A percentile compares a stretch with the other conserved stretches of the same genome.
phyloP scores from a whole-genome alignment of 2,329 filamentous ascomycete species.

The Pezicula carpinea region DNA sequence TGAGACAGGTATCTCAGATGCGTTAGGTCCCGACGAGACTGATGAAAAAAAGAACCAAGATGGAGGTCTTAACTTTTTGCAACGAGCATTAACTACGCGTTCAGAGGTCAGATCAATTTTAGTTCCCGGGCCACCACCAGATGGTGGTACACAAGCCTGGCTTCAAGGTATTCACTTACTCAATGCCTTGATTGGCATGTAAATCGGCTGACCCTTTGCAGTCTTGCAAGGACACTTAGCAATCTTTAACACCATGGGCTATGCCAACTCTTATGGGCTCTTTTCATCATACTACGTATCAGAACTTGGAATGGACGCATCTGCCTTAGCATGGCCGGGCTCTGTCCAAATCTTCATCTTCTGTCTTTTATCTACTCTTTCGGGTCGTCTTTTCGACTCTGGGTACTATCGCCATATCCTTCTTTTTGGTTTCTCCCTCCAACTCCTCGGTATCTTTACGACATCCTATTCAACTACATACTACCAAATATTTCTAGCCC shows the following conservation, averaged over 20 bases:
- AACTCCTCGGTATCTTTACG: constrained; percentile 30
- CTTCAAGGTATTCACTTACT: constrained; percentile 9
- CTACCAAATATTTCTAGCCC: constrained; percentile 35
- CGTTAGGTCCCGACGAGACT: neutral
- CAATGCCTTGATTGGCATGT: neutral
- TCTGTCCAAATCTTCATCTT: constrained; percentile 39
- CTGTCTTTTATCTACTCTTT: constrained; percentile 35
- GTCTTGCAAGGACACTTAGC: constrained; percentile 23
- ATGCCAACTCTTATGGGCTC: constrained; percentile 18
- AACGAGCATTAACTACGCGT: neutral
- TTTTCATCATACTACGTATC: constrained; percentile 34
- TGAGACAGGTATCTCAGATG: neutral
- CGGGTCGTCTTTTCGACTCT: constrained; percentile 37
- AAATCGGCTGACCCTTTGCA: neutral
- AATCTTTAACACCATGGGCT: constrained; percentile 27
- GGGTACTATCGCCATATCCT: constrained; percentile 31
- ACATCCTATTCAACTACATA: constrained; percentile 30
- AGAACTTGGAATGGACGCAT: constrained; percentile 29
- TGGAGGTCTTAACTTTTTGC: neutral
- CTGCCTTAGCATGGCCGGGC: constrained; percentile 41
- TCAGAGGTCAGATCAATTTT: neutral
- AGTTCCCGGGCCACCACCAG: constrained; percentile 15
- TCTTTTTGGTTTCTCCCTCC: constrained; percentile 1
- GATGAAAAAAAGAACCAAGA: neutral
- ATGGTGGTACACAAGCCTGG: constrained; percentile 29